phyloP scores from a whole-genome alignment of 1,284 basidiomycete species.

The Irpex sp. region DNA sequence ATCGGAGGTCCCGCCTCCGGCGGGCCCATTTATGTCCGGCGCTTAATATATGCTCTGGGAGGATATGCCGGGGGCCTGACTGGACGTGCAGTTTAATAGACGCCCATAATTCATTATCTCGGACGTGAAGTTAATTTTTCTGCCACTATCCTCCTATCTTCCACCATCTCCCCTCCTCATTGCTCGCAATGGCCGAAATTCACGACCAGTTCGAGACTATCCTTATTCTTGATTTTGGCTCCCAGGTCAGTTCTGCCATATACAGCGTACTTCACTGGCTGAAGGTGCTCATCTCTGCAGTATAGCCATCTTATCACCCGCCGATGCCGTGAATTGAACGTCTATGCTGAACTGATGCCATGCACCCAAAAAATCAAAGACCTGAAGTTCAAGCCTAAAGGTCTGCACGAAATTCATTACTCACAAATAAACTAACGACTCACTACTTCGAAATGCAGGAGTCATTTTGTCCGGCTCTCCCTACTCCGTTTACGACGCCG shows the following conservation, averaged over 20 bases:
- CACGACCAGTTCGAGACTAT: constrained; percentile 97
- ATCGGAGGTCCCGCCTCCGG: too few species aligned
- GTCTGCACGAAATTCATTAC: constrained; percentile 35
- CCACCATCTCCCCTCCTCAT: not conserved
- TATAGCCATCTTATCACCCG: constrained; percentile 98
- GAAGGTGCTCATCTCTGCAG: constrained; percentile 38
- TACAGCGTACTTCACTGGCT: not conserved
- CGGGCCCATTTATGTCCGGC: too few species aligned
- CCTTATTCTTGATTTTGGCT: constrained; percentile 97
- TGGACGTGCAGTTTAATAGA: not conserved
- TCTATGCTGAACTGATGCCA: constrained; percentile 97
- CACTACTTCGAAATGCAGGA: constrained; percentile 43
- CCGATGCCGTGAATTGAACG: constrained; percentile 96
- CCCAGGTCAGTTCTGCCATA: constrained; percentile 62
- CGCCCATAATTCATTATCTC: constrained; percentile 1
- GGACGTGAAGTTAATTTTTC: not conserved
- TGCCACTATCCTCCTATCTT: not conserved
- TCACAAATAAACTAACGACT: not conserved
- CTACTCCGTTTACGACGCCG: constrained; percentile 95
- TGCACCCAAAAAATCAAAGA: constrained; percentile 94
- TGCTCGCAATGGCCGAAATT: constrained; percentile 70
- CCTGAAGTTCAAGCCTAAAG: constrained; percentile 93
- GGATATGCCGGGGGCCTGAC: too few species aligned
- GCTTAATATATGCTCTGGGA: too few species aligned
- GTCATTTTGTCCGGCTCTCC: constrained; percentile 98